Base-by-base conservation (phyloP, 805 yeast genomes). In the Metschnikowia henanensis region DNA sequence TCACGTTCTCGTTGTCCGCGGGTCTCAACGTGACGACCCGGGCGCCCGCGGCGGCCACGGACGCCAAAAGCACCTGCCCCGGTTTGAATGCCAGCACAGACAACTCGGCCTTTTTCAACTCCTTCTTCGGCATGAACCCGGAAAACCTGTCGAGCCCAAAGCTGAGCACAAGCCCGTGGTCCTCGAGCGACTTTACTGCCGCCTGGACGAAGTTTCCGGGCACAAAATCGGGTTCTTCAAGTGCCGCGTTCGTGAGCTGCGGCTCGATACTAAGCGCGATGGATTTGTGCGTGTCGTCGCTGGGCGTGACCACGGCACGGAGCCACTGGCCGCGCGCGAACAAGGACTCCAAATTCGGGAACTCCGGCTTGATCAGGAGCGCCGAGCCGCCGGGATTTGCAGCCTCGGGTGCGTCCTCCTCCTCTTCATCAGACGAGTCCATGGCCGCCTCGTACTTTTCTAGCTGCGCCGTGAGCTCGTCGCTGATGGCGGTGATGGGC, bases 271-370 rank as follows among this genome's bases (percentile, higher is more conserved):
- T 73, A 30, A 91, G 70, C 49, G 81, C 83, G 32, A 91, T 77
- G 61, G 83, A 79, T 62, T 81, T 86, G 60, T 77, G 79, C 37
- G 68, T 66, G 12, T 60, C 55, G n/a, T 72, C 64, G 17, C 73
- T 60, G 17, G 80, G 72, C 32, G 79, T 79, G 7, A 79, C 76
- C n/a, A 91, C 91, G 23, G 95, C 96, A 53, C 94, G 79, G 32
- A 94, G 68, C 89, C 94, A 92, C 62, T 87, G 92, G 8, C 98
- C 98, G 30, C 80, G 55, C 28, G 64, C 61, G 66, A 91, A 89
- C 39, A 78, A 60, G 2, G 70, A 59, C 1, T 66, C 60, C 42
- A 86, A 70, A 15, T 70, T 66, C 6, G 95, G 95, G 43, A 84
- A 70, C 32, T 73, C 77, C 13, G 65, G 65, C 40, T 54, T 52